Conservation (phyloP, 2,329 filamentous ascomycete species). For the Talaromyces amestolkiae region DNA sequence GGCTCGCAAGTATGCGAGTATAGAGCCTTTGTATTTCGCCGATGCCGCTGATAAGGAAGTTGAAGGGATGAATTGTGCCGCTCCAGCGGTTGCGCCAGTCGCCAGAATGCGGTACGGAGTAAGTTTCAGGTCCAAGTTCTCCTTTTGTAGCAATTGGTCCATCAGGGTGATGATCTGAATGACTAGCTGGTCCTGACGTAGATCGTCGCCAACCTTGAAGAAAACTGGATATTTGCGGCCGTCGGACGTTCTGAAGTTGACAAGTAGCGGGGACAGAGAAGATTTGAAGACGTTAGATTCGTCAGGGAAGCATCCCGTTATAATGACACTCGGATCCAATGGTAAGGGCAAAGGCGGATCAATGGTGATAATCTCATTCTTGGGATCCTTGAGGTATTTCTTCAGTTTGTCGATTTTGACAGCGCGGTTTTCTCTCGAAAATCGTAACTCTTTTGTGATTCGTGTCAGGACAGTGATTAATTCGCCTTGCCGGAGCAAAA, state of each 20-base stretch:
- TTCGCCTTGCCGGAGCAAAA: conserved; percentile 81
- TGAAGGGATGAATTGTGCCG: conserved; percentile 89
- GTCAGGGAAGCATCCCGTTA: conserved; percentile 77
- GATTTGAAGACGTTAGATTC: conserved; percentile 95
- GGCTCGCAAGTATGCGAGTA: conserved; percentile 77
- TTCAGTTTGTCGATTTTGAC: conserved; percentile 83
- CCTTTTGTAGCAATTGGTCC: conserved; percentile 92
- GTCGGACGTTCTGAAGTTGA: conserved; percentile 79
- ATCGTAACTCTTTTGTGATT: conserved; percentile 83
- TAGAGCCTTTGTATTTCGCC: conserved; percentile 73
- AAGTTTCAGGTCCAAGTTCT: conserved; percentile 91
- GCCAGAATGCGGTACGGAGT: conserved; percentile 96
- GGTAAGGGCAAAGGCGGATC: conserved; percentile 85
- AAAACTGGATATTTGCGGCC: conserved; percentile 84
- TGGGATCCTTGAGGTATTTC: conserved; percentile 78
- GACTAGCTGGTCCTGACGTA: conserved; percentile 94
- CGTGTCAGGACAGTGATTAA: conserved; percentile 82
- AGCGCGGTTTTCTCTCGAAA: conserved; percentile 71
- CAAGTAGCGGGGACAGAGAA: conserved; percentile 82
- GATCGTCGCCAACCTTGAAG: conserved; percentile 95
- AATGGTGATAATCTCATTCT: conserved; percentile 80
- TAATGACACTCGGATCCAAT: conserved; percentile 76
- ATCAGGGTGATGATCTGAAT: conserved; percentile 97
- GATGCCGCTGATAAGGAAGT: conserved; percentile 79
- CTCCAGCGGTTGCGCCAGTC: conserved; percentile 82